A percentile compares a stretch with the other conserved stretches of the same genome.
These are phyloP conservation scores for Amanita exitialis DNA, from an alignment of 768 basidiomycete genomes.

Conservation along the genomic window DNA sequence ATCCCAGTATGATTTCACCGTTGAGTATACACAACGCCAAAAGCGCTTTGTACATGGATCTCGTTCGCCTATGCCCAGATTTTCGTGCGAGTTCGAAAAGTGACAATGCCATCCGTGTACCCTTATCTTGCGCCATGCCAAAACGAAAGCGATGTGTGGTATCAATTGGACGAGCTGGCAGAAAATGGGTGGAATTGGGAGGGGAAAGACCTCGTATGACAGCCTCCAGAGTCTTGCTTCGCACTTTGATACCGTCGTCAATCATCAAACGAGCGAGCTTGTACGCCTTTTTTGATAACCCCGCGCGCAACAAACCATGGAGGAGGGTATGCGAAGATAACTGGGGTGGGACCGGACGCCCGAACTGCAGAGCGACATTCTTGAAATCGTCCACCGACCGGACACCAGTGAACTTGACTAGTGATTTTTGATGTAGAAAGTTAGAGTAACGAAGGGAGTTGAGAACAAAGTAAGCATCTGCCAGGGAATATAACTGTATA, in stretches of 20 bases:
- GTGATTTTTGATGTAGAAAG: conserved; percentile 12
- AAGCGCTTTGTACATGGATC: conserved; percentile 50
- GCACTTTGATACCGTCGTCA: conserved; percentile 38
- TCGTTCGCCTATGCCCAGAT: conserved; percentile 42
- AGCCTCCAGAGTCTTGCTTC: conserved; percentile 36
- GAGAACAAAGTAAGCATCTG: conserved; percentile 46
- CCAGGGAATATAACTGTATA: conserved; percentile 28
- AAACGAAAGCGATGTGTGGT: neutral
- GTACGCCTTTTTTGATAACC: conserved; percentile 37
- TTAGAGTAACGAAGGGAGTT: conserved; percentile 43
- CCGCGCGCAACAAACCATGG: conserved; percentile 50
- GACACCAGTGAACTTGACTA: conserved; percentile 1
- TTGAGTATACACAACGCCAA: conserved; percentile 61
- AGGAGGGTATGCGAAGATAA: conserved; percentile 55
- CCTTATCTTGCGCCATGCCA: conserved; percentile 23
- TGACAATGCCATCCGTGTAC: conserved; percentile 39
- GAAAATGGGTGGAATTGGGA: conserved; percentile 49
- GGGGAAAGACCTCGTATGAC: conserved; percentile 22
- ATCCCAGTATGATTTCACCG: conserved; percentile 72
- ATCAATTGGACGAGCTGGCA: conserved; percentile 1
- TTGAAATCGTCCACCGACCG: conserved; percentile 8
- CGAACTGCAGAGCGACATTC: conserved; percentile 10
- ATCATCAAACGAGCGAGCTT: conserved; percentile 43
- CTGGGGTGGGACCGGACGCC: conserved; percentile 41
- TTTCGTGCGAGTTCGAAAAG: conserved; percentile 45